Percentiles rank a stretch among this genome's conserved stretches.
phyloP scores from a whole-genome alignment of 257 asterid genomes.

The Nicotiana tabacum region DNA sequence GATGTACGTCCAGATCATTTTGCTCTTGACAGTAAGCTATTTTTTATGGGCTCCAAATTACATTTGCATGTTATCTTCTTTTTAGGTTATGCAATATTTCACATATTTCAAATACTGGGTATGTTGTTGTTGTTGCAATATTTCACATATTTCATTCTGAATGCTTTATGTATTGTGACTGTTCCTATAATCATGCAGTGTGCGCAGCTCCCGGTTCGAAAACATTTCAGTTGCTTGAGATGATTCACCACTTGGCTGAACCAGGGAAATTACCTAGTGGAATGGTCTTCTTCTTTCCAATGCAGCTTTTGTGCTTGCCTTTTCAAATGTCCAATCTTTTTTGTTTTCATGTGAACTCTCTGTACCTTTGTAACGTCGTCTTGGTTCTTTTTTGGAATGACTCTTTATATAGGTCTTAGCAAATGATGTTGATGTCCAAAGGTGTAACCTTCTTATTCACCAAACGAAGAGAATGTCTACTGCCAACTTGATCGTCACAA shows the following conservation, averaged over 20 bases:
- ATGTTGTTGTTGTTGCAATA: background rate
- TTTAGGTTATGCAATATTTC: background rate
- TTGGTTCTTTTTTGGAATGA: background rate
- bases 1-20: conserved; percentile 69
- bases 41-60: conserved; percentile 3
- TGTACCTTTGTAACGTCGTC: background rate
- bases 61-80: conserved; percentile 7
- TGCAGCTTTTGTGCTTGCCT: background rate
- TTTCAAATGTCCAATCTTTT: background rate
- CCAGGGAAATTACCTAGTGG: conserved; percentile 68
- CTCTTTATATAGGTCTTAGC: conserved; percentile 47
- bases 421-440: conserved; percentile 76
- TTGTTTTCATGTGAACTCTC: background rate
- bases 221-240: conserved; percentile 78
- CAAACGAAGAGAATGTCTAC: conserved; percentile 84
- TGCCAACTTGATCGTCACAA: conserved; percentile 79
- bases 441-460: conserved; percentile 83
- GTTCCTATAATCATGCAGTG: conserved; percentile 50
- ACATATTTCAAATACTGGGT: background rate
- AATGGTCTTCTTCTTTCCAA: conserved; percentile 39
- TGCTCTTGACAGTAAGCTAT: conserved; percentile 76
- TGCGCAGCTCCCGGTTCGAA: conserved; percentile 88
- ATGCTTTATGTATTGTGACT: conserved; percentile 18
- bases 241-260: conserved; percentile 57
- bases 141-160: background rate